These are phyloP conservation scores for Nicotiana benthamiana DNA, from an alignment of 257 asterid genomes.

Conservation along the genomic window DNA sequence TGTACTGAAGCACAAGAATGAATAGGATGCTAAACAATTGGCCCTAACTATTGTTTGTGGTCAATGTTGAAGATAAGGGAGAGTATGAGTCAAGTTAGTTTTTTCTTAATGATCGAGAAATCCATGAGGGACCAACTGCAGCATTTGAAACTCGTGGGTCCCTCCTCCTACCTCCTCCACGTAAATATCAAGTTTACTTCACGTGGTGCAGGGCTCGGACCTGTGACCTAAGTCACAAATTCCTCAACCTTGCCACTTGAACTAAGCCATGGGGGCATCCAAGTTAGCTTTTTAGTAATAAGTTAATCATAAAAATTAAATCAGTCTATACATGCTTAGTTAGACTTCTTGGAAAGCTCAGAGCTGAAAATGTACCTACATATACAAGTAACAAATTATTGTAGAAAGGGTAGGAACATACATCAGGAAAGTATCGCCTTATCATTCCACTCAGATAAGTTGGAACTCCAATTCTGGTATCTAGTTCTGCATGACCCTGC, in stretches of 20 bases:
- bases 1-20: background rate
- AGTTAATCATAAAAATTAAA: background rate
- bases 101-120: too few relatives aligned
- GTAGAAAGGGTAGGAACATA: slow-evolving; percentile 11
- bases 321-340: background rate
- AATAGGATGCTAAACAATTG: background rate
- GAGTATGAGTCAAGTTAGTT: too few relatives aligned
- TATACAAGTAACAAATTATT: background rate
- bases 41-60: background rate
- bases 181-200: too few relatives aligned
- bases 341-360: background rate
- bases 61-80: too few relatives aligned
- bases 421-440: slow-evolving; percentile 62
- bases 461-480: slow-evolving; percentile 71
- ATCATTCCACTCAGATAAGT: slow-evolving; percentile 50
- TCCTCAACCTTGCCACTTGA: too few relatives aligned
- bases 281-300: too few relatives aligned
- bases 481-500: slow-evolving; percentile 81
- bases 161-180: too few relatives aligned
- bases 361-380: background rate
- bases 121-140: too few relatives aligned
- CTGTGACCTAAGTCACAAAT: too few relatives aligned
- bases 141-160: too few relatives aligned
- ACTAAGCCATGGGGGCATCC: too few relatives aligned
- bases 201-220: too few relatives aligned